A percentile compares a stretch with the other conserved stretches of the same genome.
These are phyloP conservation scores for Canariomyces notabilis DNA, from an alignment of 2,329 filamentous ascomycete genomes.

Conservation along the genomic window DNA sequence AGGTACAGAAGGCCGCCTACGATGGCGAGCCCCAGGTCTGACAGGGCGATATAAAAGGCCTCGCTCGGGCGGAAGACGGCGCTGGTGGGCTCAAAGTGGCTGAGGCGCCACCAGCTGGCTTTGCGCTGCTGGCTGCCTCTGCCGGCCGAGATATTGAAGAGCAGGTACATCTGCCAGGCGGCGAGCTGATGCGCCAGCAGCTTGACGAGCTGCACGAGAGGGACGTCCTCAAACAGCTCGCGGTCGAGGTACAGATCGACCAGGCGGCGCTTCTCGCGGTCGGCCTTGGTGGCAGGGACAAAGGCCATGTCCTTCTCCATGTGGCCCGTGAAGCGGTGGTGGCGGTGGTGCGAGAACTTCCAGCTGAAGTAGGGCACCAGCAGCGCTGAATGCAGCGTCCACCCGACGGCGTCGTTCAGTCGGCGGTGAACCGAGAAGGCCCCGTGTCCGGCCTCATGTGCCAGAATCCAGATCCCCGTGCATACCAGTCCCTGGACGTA, in stretches of 20 bases:
- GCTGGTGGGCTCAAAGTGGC: slow-evolving; percentile 58
- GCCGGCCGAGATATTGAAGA: slow-evolving; percentile 53
- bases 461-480: slow-evolving; percentile 66
- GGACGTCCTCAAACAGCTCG: slow-evolving; percentile 60
- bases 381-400: slow-evolving; percentile 60
- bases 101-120: slow-evolving; percentile 40
- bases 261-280: slow-evolving; percentile 33
- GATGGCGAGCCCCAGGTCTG: slow-evolving; percentile 54
- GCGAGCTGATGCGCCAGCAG: slow-evolving; percentile 59
- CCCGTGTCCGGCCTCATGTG: slow-evolving; percentile 66
- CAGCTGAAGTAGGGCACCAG: slow-evolving; percentile 68
- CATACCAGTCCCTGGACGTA: slow-evolving; percentile 61
- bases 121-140: slow-evolving; percentile 43
- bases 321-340: slow-evolving; percentile 64
- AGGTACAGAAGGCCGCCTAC: slow-evolving; percentile 48
- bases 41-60: slow-evolving; percentile 50
- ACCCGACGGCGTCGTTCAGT: slow-evolving; percentile 59
- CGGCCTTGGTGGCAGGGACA: slow-evolving; percentile 46
- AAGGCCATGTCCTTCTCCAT: slow-evolving; percentile 64
- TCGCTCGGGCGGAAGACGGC: slow-evolving; percentile 57
- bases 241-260: slow-evolving; percentile 40
- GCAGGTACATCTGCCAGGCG: slow-evolving; percentile 60
- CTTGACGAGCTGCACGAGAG: slow-evolving; percentile 48
- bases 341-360: slow-evolving; percentile 65
- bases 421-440: slow-evolving; percentile 55